Evolutionary conservation across 1,284 basidiomycete species (phyloP).

Genomic region (Leccinum brunneo-olivaceum): DNA sequence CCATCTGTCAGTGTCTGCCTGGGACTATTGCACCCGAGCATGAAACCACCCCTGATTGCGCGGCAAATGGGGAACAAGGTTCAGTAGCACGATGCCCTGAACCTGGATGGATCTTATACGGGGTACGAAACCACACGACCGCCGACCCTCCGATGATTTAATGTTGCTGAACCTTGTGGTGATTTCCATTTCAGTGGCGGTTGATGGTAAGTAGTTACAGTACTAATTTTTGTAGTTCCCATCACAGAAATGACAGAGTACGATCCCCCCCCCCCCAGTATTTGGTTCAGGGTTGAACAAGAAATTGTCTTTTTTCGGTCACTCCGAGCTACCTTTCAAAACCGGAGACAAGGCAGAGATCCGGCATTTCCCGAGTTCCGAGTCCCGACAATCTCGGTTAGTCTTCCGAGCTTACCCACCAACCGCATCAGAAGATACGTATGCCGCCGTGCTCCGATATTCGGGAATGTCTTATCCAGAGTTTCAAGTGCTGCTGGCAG

Average conservation of each 20-base stretch:
- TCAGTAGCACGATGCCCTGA: not conserved
- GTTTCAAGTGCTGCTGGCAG: too few relatives aligned
- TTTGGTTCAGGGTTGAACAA: not conserved
- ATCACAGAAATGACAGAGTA: not conserved
- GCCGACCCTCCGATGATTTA: not conserved
- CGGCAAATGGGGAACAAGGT: constrained; percentile 1
- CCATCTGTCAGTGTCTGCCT: too few relatives aligned
- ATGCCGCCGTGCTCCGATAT: not conserved
- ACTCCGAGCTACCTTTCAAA: too few relatives aligned
- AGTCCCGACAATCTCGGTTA: too few relatives aligned
- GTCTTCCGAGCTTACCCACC: too few relatives aligned
- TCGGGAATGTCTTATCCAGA: not conserved
- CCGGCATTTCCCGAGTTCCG: too few relatives aligned
- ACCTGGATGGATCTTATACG: not conserved
- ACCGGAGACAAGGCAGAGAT: too few relatives aligned
- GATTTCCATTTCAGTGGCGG: constrained; percentile 1
- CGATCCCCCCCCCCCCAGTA: not conserved
- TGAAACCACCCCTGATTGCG: too few relatives aligned
- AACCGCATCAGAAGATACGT: too few relatives aligned
- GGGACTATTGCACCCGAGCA: not conserved
- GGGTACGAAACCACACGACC: not conserved
- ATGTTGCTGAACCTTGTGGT: not conserved
- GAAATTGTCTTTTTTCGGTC: too few relatives aligned
- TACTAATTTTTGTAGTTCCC: too few relatives aligned
- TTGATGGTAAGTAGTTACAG: not conserved